These are phyloP conservation scores for Lachnellula cervina DNA, from an alignment of 2,329 filamentous ascomycete genomes.

Conservation along the genomic window DNA sequence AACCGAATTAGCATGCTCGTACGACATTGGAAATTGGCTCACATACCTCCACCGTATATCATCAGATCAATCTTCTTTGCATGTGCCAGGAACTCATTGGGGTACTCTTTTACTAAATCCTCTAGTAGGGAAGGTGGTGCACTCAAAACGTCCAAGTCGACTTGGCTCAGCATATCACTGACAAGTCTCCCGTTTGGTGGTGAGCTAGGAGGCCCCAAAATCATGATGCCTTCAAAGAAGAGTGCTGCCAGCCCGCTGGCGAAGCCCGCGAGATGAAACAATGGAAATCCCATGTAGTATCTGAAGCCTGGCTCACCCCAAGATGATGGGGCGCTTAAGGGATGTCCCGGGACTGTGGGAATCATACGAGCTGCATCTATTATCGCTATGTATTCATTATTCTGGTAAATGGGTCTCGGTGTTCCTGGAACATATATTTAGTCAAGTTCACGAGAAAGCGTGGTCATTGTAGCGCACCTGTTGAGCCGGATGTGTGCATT, in stretches of 20 bases:
- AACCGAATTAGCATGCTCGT: too few species aligned
- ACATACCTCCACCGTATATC: background rate
- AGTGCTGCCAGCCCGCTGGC: background rate
- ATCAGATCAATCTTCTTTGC: background rate
- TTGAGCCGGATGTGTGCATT: conserved; percentile 40
- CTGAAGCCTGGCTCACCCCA: background rate
- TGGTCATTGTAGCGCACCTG: conserved; percentile 33
- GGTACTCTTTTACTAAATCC: background rate
- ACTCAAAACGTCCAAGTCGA: background rate
- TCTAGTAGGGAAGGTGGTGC: background rate
- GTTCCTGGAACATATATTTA: conserved; percentile 8
- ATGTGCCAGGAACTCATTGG: background rate
- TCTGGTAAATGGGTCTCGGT: background rate
- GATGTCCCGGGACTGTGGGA: background rate
- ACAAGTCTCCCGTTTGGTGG: background rate
- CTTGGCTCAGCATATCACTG: background rate
- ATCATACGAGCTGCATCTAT: background rate
- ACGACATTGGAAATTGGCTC: background rate
- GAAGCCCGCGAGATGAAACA: background rate
- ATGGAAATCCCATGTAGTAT: background rate
- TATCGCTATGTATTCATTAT: too few species aligned
- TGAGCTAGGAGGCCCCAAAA: background rate
- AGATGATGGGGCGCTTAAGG: background rate
- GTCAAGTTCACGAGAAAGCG: conserved; percentile 35
- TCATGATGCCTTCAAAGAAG: background rate